Evolutionary conservation across 768 basidiomycete genomes (phyloP).

Genomic region (Tylopilus vinaceipallidus): DNA sequence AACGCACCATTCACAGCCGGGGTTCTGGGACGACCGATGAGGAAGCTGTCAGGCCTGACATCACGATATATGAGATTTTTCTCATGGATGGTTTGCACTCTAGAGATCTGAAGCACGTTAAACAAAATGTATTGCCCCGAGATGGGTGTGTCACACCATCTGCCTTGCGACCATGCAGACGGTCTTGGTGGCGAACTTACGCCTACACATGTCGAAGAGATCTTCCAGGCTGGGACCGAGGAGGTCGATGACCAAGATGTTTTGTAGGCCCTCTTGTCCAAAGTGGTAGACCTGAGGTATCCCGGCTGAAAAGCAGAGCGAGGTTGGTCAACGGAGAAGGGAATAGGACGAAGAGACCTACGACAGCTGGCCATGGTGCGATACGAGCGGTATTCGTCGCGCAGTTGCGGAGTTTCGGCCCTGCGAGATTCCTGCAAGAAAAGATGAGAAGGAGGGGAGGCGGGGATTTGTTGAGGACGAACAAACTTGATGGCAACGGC

Average conservation of each 20-base stretch:
- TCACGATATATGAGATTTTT: slow-evolving; percentile 99
- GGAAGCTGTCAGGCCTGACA: slow-evolving; percentile 99
- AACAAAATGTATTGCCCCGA: slow-evolving; percentile 1
- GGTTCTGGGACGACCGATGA: slow-evolving; percentile 90
- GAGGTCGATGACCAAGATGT: slow-evolving; percentile 97
- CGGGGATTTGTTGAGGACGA: slow-evolving; percentile 37
- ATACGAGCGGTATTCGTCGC: slow-evolving; percentile 98
- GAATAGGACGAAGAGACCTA: slow-evolving; percentile 43
- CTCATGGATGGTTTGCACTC: slow-evolving; percentile 99
- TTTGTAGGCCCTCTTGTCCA: slow-evolving; percentile 97
- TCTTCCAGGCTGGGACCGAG: slow-evolving; percentile 96
- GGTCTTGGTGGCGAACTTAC: slow-evolving; percentile 97
- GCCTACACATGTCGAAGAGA: slow-evolving; percentile 97
- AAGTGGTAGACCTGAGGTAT: slow-evolving; percentile 99
- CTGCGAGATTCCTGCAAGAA: slow-evolving; percentile 74
- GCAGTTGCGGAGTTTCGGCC: slow-evolving; percentile 95
- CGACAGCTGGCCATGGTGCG: slow-evolving; percentile 87
- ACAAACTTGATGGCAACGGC: slow-evolving; percentile 99
- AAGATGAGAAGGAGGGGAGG: slow-evolving; percentile 6
- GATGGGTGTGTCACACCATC: slow-evolving; percentile 58
- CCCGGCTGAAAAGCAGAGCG: slow-evolving; percentile 70
- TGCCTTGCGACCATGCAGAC: slow-evolving; percentile 99
- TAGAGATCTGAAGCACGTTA: slow-evolving; percentile 60
- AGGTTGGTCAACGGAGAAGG: slow-evolving; percentile 13
- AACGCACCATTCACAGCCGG: slow-evolving; percentile 76